These are phyloP conservation scores for Phialophora tarda DNA, from an alignment of 2,329 filamentous ascomycete genomes.

Conservation along the genomic window DNA sequence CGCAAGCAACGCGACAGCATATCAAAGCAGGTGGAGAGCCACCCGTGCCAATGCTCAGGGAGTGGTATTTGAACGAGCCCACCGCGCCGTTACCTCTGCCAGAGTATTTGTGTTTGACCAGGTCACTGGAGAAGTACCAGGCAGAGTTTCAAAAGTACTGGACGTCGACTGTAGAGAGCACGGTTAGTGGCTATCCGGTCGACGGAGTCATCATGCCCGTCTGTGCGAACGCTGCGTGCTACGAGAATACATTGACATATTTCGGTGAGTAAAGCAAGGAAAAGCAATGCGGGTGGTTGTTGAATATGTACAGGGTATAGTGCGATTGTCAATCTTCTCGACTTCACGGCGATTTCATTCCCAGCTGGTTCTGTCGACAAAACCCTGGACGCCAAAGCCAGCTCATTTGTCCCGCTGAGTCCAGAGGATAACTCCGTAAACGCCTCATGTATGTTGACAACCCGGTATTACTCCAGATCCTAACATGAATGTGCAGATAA, in stretches of 20 bases:
- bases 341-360: conserved; percentile 64
- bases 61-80: conserved; percentile 24
- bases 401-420: conserved; percentile 45
- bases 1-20: conserved; percentile 65
- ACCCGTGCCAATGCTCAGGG: conserved; percentile 57
- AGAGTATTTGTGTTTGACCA: conserved; percentile 19
- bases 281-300: conserved; percentile 11
- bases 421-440: conserved; percentile 20
- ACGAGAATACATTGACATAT: conserved; percentile 28
- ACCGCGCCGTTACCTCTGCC: conserved; percentile 12
- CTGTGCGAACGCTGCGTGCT: conserved; percentile 58
- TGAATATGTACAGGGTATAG: conserved; percentile 56
- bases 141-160: conserved; percentile 24
- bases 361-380: conserved; percentile 28
- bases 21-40: conserved; percentile 64
- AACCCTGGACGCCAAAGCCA: conserved; percentile 11
- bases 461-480: neutral
- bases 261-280: conserved; percentile 21
- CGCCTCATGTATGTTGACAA: conserved; percentile 15
- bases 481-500: conserved; percentile 48
- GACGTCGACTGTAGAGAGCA: conserved; percentile 48
- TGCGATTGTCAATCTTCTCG: conserved; percentile 66
- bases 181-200: conserved; percentile 42
- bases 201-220: conserved; percentile 65
- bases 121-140: conserved; percentile 18